Base-by-base conservation (phyloP, 768 basidiomycete species). In the Neoboletus subvelutipes region DNA sequence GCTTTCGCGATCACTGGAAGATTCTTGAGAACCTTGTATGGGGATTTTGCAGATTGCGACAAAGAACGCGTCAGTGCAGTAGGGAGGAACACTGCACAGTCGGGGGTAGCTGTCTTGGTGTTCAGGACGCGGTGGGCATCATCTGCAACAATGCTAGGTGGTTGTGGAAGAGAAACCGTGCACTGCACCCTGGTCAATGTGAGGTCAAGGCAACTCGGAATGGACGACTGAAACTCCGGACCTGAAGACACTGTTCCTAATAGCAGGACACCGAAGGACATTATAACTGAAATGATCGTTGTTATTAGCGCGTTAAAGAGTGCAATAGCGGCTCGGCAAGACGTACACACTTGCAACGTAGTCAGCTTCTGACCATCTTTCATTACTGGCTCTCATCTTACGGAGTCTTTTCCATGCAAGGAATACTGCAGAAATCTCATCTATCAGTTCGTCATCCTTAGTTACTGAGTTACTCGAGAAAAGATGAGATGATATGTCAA, bases 331-430 rank as follows among this genome's bases (percentile, higher is more conserved):
- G 28, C 36, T 34, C 12, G 20, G 2, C 29, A 12, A 50, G 54
- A 68, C 80, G 48, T 65, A 84, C 80, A 83, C 81, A 49, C 79
- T 80, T n/a, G 77, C 76, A 17, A 75, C 80, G 55, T 76, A 82
- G 58, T 83, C 83, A 1, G 82, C 80, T 59, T 84, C 83, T 3
- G 79, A 81, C 70, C 76, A 78, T 62, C 73, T 81, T 51, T 80
- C 77, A 20, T 74, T 74, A 6, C 75, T 75, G 6, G 66, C 66
- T n/a, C 68, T 74, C 79, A 83, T 81, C 53, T 65, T 68, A 10
- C 67, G 63, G 8, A 82, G 69, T 37, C 72, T 73, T 28, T 73
- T 71, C 80, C 81, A 83, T 17, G 80, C 78, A 4, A 69, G 67
- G 50, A 74, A 78, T 10, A 82, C 78, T 5, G 59, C 64, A 28